Base-by-base conservation (phyloP, 1,139 yeast species). In the Pneumocystis wakefieldiae region DNA sequence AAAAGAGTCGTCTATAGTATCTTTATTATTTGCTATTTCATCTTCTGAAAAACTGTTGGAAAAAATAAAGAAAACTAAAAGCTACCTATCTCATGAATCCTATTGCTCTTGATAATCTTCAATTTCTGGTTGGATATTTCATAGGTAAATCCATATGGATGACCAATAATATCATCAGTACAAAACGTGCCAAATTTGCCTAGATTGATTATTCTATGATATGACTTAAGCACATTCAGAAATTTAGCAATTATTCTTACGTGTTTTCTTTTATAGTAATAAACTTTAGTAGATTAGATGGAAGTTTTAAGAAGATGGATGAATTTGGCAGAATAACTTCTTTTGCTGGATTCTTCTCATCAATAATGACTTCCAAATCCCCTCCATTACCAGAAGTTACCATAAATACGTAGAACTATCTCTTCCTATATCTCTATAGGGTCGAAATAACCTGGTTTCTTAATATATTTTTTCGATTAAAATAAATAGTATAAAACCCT, bases 161-260 rank as follows among this genome's bases (percentile, higher is more conserved):
- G 85, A 1, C 96, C 97, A 48, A 92, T 72, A 17, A 92, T 80
- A 64, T 83, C 86, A 68, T 85, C 82, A 4, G 86, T 89, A 59
- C 80, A 77, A 73, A 94, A 92, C 1, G 85, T 77, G 8, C 98
- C 99, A 74, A 92, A 94, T 73, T 92, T 92, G 1, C 98, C 98
- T 68, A 94, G 76, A 64, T 83, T 82, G 17, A 92, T 78, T 7
- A 80, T 73, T 0, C 85, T 83, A 42, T 3, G 14, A 24, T 24
- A 14, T 24, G 7, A 48, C 28, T 48, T 24, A 24, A 24, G 28
- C 6, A 38, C 10, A 29, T 35, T 17, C 28, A 28, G 57, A 58
- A 29, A 32, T 19, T 2, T 53, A 35, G n/a, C 14, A 53, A 10
- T 24, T 12, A 36, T 36, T 3, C 38, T 35, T 17, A 36, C 37